Evolutionary conservation across 148 eudicot species (phyloP), one percentile per base, ranked within the genome.

Genomic region (Amaranthus hypochondriacus): DNA sequence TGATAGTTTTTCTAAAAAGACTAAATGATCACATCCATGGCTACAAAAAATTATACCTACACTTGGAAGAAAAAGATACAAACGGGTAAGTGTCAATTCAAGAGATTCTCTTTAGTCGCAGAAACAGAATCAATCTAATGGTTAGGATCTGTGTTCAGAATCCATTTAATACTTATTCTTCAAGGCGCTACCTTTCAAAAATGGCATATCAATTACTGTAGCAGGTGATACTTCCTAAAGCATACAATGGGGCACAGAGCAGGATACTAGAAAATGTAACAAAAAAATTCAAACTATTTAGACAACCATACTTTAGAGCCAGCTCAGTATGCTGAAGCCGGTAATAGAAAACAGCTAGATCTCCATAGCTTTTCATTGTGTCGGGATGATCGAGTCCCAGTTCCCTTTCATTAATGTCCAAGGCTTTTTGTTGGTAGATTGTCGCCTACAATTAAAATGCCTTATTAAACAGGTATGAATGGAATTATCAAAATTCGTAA

Each of bases 351-450:
- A 96, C 97, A 76, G 99, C 99, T 80, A 96, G 87, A 82, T 96
- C 99, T 71, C 99, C 99, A 73, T 96, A 96, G 73, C 99, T 96
- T 81, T 96, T 96, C 96, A 96, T 92, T 6, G 99, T 96, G 81
- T 96, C 99, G 47, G 99, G 99, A 86, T 96, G 99, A 89, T 96
- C 99, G 80, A 96, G 89, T 53, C 97, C 99, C 65, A 96, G 81
- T 81, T 96, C 99, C 79, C 99, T 86, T 81, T 96, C 99, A 76
- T 96, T 96, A 64, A 96, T 96, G 73, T 96, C 99, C 96, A 96
- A 84, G 43, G 99, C 99, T 82, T 96, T 96, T 83, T 96, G 99
- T 85, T 96, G 99, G 81, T 96, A 96, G 69, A 96, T 90, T 69
- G 97, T 96, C 47, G 99, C 99, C 99, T 96, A 92, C 70, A 67